Evolutionary conservation across 106 monocot genomes (phyloP), one percentile per base, ranked within the genome.

Genomic region (Ottelia alismoides): DNA sequence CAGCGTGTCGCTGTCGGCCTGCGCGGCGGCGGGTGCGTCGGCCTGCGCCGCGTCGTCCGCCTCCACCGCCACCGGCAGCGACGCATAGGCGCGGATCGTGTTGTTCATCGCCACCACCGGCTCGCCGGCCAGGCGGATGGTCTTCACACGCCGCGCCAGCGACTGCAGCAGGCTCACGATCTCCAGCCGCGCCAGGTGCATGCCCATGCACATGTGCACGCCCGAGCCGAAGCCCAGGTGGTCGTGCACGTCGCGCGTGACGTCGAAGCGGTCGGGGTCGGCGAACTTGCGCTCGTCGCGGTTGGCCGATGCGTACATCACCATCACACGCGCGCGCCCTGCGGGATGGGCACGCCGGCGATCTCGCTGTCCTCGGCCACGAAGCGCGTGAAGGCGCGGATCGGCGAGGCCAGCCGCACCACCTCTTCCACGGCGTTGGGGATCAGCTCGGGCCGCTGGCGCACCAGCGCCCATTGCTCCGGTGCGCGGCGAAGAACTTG

Each of bases 261-360:
- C 35, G 35, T 40, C 35, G 35, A 40, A 40, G 35, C 35, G 35
- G 35, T 40, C 35, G 35, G 35, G 35, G 35, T 40, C 35, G 35
- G 35, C 9, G 14, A 6, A 40, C 9, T 14, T 5, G 9, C 35
- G 35, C 35, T 40, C 35, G 35, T 40, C 35, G 35, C 35, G 35
- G 35, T 40, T 40, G 35, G 35, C 35, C 9, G 9, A 40, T 5
- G 9, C 35, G 35, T 40, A 40, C 9, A 40, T 5, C 35, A 40
- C 9, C 35, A 40, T 40, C 35, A 40, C 35, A n/a, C n/a, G 9
- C 35, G 35, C 35, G 5, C 35, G 35, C 35, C 35, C 35, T 40
- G 5, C 35, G 35, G 35, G 9, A 14, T 14, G 9, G 14, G 5
- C 9, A 6, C 9, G 35, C 14, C 35, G 35, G 9, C 35, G 9